A percentile compares a stretch with the other conserved stretches of the same genome.
phyloP scores from a whole-genome alignment of 176 grass and related monocot species.

The Oropetium thomaeum region DNA sequence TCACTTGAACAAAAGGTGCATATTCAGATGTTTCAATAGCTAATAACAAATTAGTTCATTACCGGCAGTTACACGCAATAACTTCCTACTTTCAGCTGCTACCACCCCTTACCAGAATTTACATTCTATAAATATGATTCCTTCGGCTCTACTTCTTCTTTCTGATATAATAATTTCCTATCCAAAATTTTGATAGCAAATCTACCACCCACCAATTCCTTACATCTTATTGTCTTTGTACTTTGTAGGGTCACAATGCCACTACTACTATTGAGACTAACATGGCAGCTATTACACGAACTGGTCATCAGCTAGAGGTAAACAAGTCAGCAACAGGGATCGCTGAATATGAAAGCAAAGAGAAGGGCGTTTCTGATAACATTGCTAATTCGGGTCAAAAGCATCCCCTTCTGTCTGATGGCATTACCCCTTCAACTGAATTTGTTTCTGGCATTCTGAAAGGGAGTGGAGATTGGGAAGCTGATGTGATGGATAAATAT shows the following conservation, averaged over 20 bases:
- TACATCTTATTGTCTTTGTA: conserved; percentile 21
- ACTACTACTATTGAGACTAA: conserved; percentile 35
- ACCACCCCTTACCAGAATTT: not conserved
- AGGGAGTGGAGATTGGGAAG: conserved; percentile 45
- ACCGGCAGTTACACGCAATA: not conserved
- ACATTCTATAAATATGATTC: not conserved
- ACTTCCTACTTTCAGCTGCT: not conserved
- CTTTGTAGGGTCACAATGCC: conserved; percentile 35
- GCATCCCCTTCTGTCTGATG: conserved; percentile 13
- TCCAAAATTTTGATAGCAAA: not conserved
- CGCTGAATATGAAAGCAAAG: conserved; percentile 37
- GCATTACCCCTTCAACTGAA: conserved; percentile 32
- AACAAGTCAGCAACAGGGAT: conserved; percentile 28
- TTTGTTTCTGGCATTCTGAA: conserved; percentile 43
- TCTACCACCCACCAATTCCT: not conserved
- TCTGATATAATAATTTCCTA: conserved; percentile 11
- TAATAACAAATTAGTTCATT: not conserved
- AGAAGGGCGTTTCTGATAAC: conserved; percentile 32
- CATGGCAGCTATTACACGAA: not conserved
- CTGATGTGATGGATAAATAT: conserved; percentile 51
- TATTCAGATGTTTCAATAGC: not conserved
- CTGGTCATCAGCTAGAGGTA: conserved; percentile 41
- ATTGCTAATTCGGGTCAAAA: conserved; percentile 26
- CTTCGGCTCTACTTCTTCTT: not conserved
- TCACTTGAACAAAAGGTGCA: conserved; percentile 44